Evolutionary conservation across 176 grass and related monocot species (phyloP).

Genomic region (Oryza longistaminata): DNA sequence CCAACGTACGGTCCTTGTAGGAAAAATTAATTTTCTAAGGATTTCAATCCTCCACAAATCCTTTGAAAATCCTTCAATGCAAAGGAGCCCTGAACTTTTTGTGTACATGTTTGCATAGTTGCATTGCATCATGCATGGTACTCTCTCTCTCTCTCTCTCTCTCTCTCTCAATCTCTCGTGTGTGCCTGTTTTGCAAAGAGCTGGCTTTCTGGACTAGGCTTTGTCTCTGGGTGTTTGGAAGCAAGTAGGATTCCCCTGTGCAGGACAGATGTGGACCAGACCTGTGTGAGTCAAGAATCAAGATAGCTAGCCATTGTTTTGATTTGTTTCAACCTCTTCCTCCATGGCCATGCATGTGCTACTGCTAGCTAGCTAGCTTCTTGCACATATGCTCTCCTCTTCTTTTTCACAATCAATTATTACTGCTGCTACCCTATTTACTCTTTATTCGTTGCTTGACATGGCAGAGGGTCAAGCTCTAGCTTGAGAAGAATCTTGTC

Average conservation of each 20-base stretch:
- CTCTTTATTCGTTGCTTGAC: neutral
- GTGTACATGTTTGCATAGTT: conserved; percentile 16
- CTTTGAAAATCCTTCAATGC: too few relatives aligned
- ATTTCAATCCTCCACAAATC: too few relatives aligned
- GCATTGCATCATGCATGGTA: neutral
- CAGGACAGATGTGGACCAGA: conserved; percentile 26
- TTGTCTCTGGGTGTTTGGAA: conserved; percentile 53
- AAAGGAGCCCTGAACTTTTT: conserved; percentile 6
- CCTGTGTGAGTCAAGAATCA: conserved; percentile 34
- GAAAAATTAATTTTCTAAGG: too few relatives aligned
- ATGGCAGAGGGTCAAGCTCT: neutral
- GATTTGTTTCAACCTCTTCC: conserved; percentile 1
- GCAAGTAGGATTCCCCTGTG: conserved; percentile 42
- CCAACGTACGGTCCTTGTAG: too few relatives aligned
- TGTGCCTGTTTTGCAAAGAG: neutral
- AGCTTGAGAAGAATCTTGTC: conserved; percentile 30
- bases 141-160: too few relatives aligned
- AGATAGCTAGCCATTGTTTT: neutral
- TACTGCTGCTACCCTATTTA: neutral
- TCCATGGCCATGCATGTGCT: neutral
- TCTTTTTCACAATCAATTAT: neutral
- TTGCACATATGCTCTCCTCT: neutral
- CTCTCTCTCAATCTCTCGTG: neutral
- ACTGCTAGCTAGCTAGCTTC: neutral
- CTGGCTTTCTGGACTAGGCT: conserved; percentile 43